phyloP scores from a whole-genome alignment of 345 rosid species.

The Triadica sebifera region DNA sequence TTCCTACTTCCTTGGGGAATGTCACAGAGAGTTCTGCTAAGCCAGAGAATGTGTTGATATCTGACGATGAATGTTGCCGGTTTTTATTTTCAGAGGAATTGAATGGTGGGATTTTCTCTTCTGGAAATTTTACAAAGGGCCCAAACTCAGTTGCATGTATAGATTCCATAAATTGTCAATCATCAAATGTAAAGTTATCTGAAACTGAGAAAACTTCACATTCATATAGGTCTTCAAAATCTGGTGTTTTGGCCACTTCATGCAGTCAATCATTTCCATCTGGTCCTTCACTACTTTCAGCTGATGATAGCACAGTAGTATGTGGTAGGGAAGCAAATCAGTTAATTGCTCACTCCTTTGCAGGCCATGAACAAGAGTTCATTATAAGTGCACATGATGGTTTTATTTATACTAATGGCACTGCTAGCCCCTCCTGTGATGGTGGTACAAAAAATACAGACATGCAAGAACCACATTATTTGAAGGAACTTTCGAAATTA shows the following conservation, averaged over 20 bases:
- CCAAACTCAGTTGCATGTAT: constrained; percentile 36
- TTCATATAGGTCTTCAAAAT: constrained; percentile 40
- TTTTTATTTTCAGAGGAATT: constrained; percentile 63
- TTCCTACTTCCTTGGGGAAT: constrained; percentile 46
- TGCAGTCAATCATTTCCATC: constrained; percentile 40
- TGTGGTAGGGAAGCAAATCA: constrained; percentile 41
- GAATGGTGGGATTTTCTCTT: constrained; percentile 37
- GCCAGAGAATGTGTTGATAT: constrained; percentile 54
- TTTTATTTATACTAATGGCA: constrained; percentile 49
- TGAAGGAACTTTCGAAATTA: constrained; percentile 56
- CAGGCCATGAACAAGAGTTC: constrained; percentile 48
- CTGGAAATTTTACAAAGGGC: constrained; percentile 41
- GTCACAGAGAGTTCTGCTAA: constrained; percentile 34
- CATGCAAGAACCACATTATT: constrained; percentile 47
- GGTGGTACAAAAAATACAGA: constrained; percentile 32
- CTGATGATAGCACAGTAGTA: constrained; percentile 32
- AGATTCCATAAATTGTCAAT: constrained; percentile 34
- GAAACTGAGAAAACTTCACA: constrained; percentile 43
- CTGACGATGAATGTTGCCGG: constrained; percentile 90
- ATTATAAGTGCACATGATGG: constrained; percentile 33
- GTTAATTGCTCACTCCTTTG: constrained; percentile 38
- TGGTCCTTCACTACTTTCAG: constrained; percentile 33
- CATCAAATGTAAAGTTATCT: constrained; percentile 40
- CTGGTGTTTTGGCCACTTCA: constrained; percentile 44
- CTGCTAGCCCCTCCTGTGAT: constrained; percentile 43